Evolutionary conservation across 164 flowering plant species (phyloP).

Genomic region (Hamamelis virginiana): DNA sequence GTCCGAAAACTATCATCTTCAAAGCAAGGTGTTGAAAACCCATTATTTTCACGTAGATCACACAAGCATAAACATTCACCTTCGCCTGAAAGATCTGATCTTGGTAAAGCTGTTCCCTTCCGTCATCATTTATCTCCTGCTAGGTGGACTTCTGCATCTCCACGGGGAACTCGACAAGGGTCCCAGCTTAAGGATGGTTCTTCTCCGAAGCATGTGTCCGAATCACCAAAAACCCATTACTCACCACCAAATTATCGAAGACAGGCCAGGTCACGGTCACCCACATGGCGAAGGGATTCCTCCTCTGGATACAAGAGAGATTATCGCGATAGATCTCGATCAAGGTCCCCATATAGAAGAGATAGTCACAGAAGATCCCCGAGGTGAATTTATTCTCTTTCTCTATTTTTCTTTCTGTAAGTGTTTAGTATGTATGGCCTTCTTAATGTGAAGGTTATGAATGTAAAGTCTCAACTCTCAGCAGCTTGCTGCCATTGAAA

Average conservation of each 20-base stretch:
- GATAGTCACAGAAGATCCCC: constrained; percentile 34
- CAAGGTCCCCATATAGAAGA: constrained; percentile 33
- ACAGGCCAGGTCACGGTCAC: constrained; percentile 28
- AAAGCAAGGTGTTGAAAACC: constrained; percentile 11
- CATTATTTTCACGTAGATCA: constrained; percentile 13
- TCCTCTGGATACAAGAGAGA: constrained; percentile 26
- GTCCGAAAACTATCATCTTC: constrained; percentile 10
- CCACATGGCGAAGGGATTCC: constrained; percentile 23
- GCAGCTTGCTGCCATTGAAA: too few relatives aligned
- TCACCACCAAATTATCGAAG: constrained; percentile 21
- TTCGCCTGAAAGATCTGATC: constrained; percentile 17
- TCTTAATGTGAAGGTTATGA: background rate
- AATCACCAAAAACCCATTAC: constrained; percentile 22
- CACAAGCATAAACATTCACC: constrained; percentile 16
- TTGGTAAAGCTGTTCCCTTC: constrained; percentile 8
- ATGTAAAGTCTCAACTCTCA: background rate
- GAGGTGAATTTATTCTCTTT: constrained; percentile 16
- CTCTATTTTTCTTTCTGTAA: background rate
- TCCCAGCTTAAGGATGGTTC: constrained; percentile 19
- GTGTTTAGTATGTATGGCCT: background rate
- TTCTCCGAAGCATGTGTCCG: constrained; percentile 12
- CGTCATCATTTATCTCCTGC: constrained; percentile 7
- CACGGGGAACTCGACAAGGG: constrained; percentile 18
- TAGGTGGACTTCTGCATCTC: constrained; percentile 24
- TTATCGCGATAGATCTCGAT: constrained; percentile 27